These are phyloP conservation scores for Trichoderma arundinaceum DNA, from an alignment of 2,329 filamentous ascomycete genomes.

Conservation along the genomic window DNA sequence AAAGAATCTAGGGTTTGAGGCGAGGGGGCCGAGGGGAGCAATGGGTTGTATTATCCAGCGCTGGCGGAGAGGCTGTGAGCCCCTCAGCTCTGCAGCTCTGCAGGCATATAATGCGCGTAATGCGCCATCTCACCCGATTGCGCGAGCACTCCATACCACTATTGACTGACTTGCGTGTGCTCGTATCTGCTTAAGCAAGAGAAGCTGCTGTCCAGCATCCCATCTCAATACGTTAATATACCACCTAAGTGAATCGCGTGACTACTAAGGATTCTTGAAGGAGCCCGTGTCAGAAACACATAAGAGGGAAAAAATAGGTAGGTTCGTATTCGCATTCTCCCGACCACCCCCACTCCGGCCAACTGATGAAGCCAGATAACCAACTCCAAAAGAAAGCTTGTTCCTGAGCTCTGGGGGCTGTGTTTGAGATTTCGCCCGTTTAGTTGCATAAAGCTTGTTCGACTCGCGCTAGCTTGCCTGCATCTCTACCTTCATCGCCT, in stretches of 20 bases:
- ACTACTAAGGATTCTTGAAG: neutral
- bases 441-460: conserved; percentile 27
- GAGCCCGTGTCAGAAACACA: too few species aligned
- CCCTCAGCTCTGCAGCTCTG: conserved; percentile 1
- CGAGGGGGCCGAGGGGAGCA: neutral
- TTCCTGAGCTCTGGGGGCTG: conserved; percentile 23
- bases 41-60: conserved; percentile 10
- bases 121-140: conserved; percentile 5
- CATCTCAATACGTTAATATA: neutral
- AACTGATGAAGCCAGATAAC: conserved; percentile 28
- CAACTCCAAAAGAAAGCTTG: conserved; percentile 19
- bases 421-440: conserved; percentile 3
- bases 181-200: neutral
- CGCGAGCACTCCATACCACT: conserved; percentile 4
- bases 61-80: neutral
- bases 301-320: neutral
- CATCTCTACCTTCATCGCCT: conserved; percentile 16
- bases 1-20: conserved; percentile 20
- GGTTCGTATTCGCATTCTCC: conserved; percentile 28
- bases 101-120: conserved; percentile 29
- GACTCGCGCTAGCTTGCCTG: neutral
- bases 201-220: neutral
- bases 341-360: conserved; percentile 1
- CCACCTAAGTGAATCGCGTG: conserved; percentile 1
- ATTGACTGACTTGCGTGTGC: neutral